phyloP scores from a whole-genome alignment of 495 filamentous ascomycete species.

The Penicillium turbatum region DNA sequence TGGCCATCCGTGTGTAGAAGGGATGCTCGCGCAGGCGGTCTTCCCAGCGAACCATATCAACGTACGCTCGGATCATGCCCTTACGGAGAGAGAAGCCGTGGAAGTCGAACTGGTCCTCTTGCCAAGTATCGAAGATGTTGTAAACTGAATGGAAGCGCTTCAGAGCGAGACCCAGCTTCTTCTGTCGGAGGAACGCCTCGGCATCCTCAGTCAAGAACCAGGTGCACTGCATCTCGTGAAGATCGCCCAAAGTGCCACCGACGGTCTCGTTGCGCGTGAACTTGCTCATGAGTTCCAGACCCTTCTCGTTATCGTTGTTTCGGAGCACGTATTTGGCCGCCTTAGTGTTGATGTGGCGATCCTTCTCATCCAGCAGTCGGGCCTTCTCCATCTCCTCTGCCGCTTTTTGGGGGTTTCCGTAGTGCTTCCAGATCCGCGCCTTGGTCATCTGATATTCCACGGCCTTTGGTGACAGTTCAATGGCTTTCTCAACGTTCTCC shows the following conservation, averaged over 20 bases:
- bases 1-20: constrained; percentile 82
- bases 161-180: constrained; percentile 76
- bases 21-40: constrained; percentile 86
- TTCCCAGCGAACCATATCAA: constrained; percentile 96
- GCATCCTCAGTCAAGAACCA: constrained; percentile 97
- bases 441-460: constrained; percentile 95
- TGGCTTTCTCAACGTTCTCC: constrained; percentile 74
- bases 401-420: constrained; percentile 74
- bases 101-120: constrained; percentile 98
- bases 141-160: constrained; percentile 84
- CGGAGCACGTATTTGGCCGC: constrained; percentile 94
- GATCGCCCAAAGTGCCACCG: constrained; percentile 82
- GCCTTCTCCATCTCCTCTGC: constrained; percentile 86
- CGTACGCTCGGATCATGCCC: constrained; percentile 89
- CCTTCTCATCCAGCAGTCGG: constrained; percentile 74
- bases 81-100: constrained; percentile 94
- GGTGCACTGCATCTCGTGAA: constrained; percentile 97
- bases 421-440: constrained; percentile 91
- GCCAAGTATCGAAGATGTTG: constrained; percentile 95
- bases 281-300: constrained; percentile 81
- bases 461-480: constrained; percentile 68
- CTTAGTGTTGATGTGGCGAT: constrained; percentile 98
- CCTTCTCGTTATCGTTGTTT: constrained; percentile 84
- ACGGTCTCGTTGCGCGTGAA: constrained; percentile 90
- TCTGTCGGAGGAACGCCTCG: constrained; percentile 79